Base-by-base conservation (phyloP, 352 stramenopile species). In the Phytophthora nicotianae region DNA sequence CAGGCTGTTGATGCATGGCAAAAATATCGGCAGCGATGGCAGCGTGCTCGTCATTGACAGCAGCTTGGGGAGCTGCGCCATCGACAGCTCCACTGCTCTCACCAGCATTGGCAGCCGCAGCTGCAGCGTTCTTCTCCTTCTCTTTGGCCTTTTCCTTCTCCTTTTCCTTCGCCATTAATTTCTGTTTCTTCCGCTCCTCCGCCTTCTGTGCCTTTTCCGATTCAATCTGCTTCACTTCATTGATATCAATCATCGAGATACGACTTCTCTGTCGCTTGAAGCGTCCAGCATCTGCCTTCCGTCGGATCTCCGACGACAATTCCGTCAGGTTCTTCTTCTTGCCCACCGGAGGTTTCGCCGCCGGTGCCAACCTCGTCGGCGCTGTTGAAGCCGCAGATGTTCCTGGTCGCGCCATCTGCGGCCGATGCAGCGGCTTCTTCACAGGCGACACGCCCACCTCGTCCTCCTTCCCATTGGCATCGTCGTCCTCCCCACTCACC, bases 171-270 rank as follows among this genome's bases (percentile, higher is more conserved):
- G 64, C 68, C 17, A 63, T 58, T 24, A 81, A 41, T 49, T 89
- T 89, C 45, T 89, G 81, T 41, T 86, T 84, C 67, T 95, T 95
- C 21, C 82, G 75, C 37, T 93, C 86, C 58, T 95, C 86, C 1
- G 86, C 86, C 50, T 92, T 92, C 38, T 86, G 83, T 14, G 83
- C 86, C 54, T 95, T 95, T 49, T 95, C 86, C 16, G 79, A 85
- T 52, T 93, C 84, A 50, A 95, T 95, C 68, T 95, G 86, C 68
- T 95, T 95, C 6, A 95, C 83, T 50, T 95, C 86, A 19, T 95
- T 88, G 27, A 95, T 80, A 54, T 95, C 86, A 57, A 95, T 95
- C 82, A 95, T 90, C 4, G 86, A 95, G 47, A 95, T 95, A 27
- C 86, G 86, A 46, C 75, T 93, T 8, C 86, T 76, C 59, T 95